phyloP scores from a whole-genome alignment of 768 basidiomycete species.

The Kondoa subrosea region DNA sequence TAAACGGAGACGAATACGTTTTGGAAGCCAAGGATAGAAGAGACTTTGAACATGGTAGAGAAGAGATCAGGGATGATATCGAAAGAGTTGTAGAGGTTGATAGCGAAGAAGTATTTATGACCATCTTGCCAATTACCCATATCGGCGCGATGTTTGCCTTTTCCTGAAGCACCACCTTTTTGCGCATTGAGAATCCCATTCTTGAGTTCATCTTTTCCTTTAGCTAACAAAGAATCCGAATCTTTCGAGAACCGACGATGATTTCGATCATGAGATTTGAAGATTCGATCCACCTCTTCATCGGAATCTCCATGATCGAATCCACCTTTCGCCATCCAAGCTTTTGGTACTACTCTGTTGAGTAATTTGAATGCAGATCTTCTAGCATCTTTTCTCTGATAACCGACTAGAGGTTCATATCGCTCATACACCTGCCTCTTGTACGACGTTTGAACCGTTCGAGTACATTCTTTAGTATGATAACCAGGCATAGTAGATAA shows the following conservation, averaged over 20 bases:
- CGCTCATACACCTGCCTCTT: constrained; percentile 66
- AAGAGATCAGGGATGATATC: constrained; percentile 95
- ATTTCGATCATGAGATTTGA: constrained; percentile 37
- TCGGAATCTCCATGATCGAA: constrained; percentile 16
- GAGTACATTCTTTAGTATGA: constrained; percentile 78
- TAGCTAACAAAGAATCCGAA: constrained; percentile 37
- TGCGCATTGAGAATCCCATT: no score
- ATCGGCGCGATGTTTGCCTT: background rate
- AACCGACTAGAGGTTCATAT: constrained; percentile 67
- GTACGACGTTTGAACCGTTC: constrained; percentile 67
- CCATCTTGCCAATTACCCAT: constrained; percentile 27
- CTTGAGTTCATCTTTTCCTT: no score
- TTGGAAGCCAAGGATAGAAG: constrained; percentile 82
- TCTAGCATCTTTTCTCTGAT: constrained; percentile 39
- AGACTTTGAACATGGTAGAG: constrained; percentile 83
- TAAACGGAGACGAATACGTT: constrained; percentile 98
- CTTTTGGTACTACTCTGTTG: constrained; percentile 18
- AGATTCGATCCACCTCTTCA: constrained; percentile 25
- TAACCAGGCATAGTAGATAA: constrained; percentile 74
- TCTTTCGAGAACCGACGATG: constrained; percentile 2
- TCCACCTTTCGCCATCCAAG: constrained; percentile 6
- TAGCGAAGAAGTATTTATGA: constrained; percentile 98
- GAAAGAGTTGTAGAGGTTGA: constrained; percentile 99
- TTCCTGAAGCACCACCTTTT: background rate
- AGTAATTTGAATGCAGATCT: constrained; percentile 26